A percentile compares a stretch with the other conserved stretches of the same genome.
Conservation (phyloP, 2,329 filamentous ascomycete species). For the Penicillium sp. region DNA sequence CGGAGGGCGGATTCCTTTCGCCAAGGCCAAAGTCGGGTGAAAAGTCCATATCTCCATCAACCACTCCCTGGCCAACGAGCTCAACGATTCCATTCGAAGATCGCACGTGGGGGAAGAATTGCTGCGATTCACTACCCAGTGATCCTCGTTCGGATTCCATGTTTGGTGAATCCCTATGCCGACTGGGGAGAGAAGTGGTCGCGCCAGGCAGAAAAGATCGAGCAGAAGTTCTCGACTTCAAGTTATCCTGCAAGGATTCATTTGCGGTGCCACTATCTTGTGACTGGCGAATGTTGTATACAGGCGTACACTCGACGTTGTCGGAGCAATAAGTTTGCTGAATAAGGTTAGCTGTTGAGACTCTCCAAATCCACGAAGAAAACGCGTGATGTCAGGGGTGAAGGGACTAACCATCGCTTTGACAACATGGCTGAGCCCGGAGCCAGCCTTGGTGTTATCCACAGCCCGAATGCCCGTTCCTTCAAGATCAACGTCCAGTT, state of each 20-base stretch:
- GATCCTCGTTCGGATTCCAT: conserved; percentile 3
- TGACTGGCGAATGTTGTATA: conserved; percentile 20
- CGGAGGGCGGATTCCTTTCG: conserved; percentile 41
- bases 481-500: conserved; percentile 90
- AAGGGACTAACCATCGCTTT: conserved; percentile 23
- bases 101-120: conserved; percentile 20
- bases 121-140: conserved; percentile 10
- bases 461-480: conserved; percentile 49
- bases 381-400: neutral
- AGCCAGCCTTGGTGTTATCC: conserved; percentile 20
- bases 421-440: conserved; percentile 7
- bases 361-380: neutral
- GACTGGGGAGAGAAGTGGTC: conserved; percentile 36
- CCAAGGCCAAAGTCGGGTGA: conserved; percentile 39
- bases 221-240: conserved; percentile 14
- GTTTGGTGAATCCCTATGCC: conserved; percentile 27
- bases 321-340: conserved; percentile 25
- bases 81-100: conserved; percentile 3
- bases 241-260: conserved; percentile 9
- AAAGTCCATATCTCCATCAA: conserved; percentile 42
- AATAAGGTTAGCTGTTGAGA: conserved; percentile 11
- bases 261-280: conserved; percentile 3
- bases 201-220: conserved; percentile 14
- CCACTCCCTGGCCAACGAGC: conserved; percentile 9
- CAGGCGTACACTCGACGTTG: conserved; percentile 17